phyloP scores from a whole-genome alignment of 768 basidiomycete species.

The Pisolithus albus region DNA sequence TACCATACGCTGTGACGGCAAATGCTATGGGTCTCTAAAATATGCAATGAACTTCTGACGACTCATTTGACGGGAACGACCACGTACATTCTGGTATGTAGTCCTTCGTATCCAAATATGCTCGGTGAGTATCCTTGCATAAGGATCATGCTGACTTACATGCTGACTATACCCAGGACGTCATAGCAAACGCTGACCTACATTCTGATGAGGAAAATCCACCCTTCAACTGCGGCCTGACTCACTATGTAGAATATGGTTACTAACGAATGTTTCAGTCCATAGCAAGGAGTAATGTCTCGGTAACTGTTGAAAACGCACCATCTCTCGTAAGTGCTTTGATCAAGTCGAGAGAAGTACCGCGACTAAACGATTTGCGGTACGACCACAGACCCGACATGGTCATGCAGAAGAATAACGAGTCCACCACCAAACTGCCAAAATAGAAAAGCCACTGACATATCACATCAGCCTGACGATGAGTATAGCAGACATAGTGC shows the following conservation, averaged over 20 bases:
- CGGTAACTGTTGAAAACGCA: neutral
- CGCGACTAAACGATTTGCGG: neutral
- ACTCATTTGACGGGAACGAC: neutral
- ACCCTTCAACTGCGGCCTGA: neutral
- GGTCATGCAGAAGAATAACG: neutral
- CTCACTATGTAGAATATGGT: neutral
- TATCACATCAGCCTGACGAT: neutral
- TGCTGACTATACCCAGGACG: neutral
- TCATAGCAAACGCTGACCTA: neutral
- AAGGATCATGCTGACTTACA: neutral
- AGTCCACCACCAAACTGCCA: slow-evolving; percentile 1
- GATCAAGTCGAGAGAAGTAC: neutral
- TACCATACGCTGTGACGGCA: neutral
- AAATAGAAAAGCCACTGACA: neutral
- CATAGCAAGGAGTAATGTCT: neutral
- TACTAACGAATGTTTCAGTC: neutral
- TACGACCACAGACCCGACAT: neutral
- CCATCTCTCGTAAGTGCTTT: neutral
- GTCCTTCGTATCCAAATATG: neutral
- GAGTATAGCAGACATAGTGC: neutral
- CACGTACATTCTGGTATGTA: neutral
- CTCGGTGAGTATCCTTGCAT: neutral
- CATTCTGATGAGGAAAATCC: neutral
- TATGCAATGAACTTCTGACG: neutral
- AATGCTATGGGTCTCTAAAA: neutral